These are phyloP conservation scores for Prunus padus DNA, from an alignment of 306 rosid species.

Conservation along the genomic window DNA sequence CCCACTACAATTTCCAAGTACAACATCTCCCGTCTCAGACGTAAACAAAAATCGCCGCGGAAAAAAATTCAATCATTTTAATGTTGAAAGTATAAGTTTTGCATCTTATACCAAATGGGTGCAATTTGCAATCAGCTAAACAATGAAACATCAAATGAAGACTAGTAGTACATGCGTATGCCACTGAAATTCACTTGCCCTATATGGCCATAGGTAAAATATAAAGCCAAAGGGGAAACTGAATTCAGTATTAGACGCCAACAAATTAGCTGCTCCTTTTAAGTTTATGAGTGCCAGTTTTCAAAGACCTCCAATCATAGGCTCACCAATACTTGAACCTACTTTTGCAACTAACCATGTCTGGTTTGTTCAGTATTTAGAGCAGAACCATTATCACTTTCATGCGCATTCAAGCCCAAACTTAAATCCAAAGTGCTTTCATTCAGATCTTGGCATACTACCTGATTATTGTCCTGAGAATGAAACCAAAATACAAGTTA, in stretches of 20 bases:
- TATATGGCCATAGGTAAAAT: slow-evolving; percentile 23
- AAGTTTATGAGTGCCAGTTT: slow-evolving; percentile 15
- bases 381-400: slow-evolving; percentile 50
- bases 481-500: slow-evolving; percentile 18
- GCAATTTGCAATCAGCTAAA: slow-evolving; percentile 26
- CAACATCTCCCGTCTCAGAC: not conserved
- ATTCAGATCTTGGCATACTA: slow-evolving; percentile 88
- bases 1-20: not conserved
- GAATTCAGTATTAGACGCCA: slow-evolving; percentile 19
- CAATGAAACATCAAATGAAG: slow-evolving; percentile 36
- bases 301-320: slow-evolving; percentile 6
- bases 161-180: slow-evolving; percentile 29
- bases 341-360: slow-evolving; percentile 44
- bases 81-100: slow-evolving; percentile 30
- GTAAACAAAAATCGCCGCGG: not conserved
- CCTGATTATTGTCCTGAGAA: slow-evolving; percentile 58
- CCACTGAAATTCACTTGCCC: slow-evolving; percentile 35
- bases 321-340: slow-evolving; percentile 13
- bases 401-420: slow-evolving; percentile 76
- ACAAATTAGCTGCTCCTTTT: slow-evolving; percentile 20
- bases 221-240: slow-evolving; percentile 25
- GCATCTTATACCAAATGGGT: slow-evolving; percentile 17
- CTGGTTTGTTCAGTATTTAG: slow-evolving; percentile 50
- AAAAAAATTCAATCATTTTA: slow-evolving; percentile 23
- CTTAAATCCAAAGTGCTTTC: slow-evolving; percentile 91